Base-by-base conservation (phyloP, 192 early-diverging fungal species). In the Coemansia sp. region DNA sequence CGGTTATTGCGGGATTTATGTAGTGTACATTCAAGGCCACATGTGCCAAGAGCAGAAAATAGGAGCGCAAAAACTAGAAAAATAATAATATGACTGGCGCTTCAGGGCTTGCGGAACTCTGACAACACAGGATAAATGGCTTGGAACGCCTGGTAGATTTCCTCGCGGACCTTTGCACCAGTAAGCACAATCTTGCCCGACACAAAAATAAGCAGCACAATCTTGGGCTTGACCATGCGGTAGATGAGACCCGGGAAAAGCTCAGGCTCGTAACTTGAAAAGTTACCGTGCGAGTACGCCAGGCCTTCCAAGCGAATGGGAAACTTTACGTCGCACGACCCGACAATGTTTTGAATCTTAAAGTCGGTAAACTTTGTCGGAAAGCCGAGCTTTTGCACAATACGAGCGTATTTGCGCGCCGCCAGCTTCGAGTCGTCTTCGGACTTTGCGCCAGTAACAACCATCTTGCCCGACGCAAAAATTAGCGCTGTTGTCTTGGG, bases 321-420 rank as follows among this genome's bases (percentile, higher is more conserved):
- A 74, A 99, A 99, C 84, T 97, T 98, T 76, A 99, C 97, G 81
- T 99, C 97, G 79, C 95, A 97, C 22, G 89, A 92, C 50, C 97
- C 97, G 51, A 99, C 97, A 81, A 99, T 99, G 83, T 99, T 99
- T 73, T 99, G 97, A 65, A 99, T 97, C 84, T 97, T 99, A 75
- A 99, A 99, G 74, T 98, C 95, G 15, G 91, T 92, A 61, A 99
- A 99, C 82, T 96, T 97, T 65, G 97, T 96, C 39, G 85, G 86
- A 73, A 99, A 99, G 5, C 97, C 97, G 45, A 98, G 87, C 79
- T 98, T 98, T 75, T 99, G 97, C 43, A 99, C 92, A 67, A 99
- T 99, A 63, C 97, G 90, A 60, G 97, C 97, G 75, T 98, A 99
- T 84, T 99, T 99, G 65, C 97, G 89, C 3, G 95, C 91, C 3